Conservation (phyloP, 106 monocot species). For the Vanilla planifolia region DNA sequence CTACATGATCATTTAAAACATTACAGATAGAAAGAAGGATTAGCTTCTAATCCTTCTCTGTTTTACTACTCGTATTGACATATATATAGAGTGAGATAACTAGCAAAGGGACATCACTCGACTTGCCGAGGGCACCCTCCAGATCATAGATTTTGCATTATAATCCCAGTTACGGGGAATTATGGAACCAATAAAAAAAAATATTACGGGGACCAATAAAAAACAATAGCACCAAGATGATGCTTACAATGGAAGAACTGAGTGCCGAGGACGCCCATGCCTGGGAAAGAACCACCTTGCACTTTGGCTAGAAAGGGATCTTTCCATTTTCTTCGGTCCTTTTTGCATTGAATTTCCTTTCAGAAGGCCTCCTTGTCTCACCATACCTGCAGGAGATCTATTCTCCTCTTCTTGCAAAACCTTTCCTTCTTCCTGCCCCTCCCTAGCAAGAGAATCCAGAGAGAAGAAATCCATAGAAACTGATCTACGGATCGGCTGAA, state of each 20-base stretch:
- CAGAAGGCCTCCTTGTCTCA: conserved; percentile 8
- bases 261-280: conserved; percentile 11
- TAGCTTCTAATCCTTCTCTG: conserved; percentile 3
- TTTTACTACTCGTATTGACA: background rate
- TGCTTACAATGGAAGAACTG: conserved; percentile 31
- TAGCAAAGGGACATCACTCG: conserved; percentile 5
- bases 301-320: conserved; percentile 31
- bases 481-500: conserved; percentile 43
- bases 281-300: conserved; percentile 31
- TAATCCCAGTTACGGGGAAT: background rate
- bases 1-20: too few relatives aligned
- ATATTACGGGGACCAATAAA: too few relatives aligned
- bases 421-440: background rate
- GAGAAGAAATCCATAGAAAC: conserved; percentile 40
- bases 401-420: background rate
- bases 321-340: conserved; percentile 6
- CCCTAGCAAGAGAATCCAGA: conserved; percentile 10
- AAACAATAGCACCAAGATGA: background rate
- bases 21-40: conserved; percentile 11
- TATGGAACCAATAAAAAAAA: background rate
- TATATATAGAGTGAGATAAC: background rate
- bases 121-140: conserved; percentile 1
- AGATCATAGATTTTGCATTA: conserved; percentile 2
- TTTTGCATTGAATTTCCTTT: conserved; percentile 5
- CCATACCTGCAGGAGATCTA: background rate